Conservation (phyloP, 2,329 filamentous ascomycete species). For the Colletotrichum theobromicola region DNA sequence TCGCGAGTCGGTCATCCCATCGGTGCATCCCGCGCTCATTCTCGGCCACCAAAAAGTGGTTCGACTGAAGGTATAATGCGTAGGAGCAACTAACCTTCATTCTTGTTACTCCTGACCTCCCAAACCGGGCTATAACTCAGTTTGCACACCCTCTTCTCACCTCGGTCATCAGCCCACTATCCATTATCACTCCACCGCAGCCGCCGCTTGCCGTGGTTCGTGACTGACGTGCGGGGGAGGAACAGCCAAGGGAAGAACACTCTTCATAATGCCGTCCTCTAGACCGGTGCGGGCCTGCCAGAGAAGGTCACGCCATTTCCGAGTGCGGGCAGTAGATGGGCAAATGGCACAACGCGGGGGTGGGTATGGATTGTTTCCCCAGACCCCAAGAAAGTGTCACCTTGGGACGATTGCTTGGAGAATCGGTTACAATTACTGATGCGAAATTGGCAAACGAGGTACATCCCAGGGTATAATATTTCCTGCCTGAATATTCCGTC, state of each 20-base stretch:
- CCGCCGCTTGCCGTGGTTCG: background rate
- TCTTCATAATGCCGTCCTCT: background rate
- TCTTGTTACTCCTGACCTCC: background rate
- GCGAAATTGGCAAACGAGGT: constrained; percentile 7
- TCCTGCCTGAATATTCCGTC: constrained; percentile 7
- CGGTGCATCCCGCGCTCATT: background rate
- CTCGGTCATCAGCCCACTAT: background rate
- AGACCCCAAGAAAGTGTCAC: background rate
- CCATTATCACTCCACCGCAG: background rate
- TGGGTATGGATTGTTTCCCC: background rate
- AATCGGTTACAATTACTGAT: background rate
- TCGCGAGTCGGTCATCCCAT: background rate
- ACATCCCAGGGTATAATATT: constrained; percentile 15
- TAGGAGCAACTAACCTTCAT: background rate
- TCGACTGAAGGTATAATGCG: background rate
- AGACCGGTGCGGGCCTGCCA: background rate
- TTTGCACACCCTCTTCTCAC: background rate
- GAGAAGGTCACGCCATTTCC: background rate
- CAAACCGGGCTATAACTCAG: background rate
- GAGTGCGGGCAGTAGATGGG: background rate
- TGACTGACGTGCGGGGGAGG: background rate
- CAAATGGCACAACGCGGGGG: background rate
- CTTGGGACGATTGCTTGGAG: background rate
- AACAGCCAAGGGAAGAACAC: background rate
- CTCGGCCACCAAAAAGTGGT: background rate